Conservation (phyloP, 352 stramenopile species). For the Globisporangium sylvaticum region DNA sequence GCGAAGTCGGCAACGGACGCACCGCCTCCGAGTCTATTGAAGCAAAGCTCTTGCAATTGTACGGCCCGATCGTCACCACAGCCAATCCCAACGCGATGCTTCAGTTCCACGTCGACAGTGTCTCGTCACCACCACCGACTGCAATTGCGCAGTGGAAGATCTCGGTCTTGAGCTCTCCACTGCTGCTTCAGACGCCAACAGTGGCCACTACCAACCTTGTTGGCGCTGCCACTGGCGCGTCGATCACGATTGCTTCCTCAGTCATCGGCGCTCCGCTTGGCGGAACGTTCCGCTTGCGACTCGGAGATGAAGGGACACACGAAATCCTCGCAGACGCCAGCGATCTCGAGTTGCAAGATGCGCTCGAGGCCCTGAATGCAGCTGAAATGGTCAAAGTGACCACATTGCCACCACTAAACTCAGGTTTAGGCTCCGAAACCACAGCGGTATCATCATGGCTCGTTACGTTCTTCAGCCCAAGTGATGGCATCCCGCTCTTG, state of each 20-base stretch:
- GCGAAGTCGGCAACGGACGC: constrained; percentile 21
- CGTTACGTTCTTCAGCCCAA: constrained; percentile 38
- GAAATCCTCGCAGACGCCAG: constrained; percentile 2
- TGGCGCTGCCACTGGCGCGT: neutral
- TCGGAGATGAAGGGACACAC: constrained; percentile 21
- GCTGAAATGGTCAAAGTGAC: constrained; percentile 25
- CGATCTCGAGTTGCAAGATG: constrained; percentile 24
- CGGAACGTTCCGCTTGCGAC: constrained; percentile 26
- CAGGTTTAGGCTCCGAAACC: neutral
- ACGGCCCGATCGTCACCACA: constrained; percentile 1
- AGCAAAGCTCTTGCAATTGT: constrained; percentile 19
- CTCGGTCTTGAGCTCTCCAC: constrained; percentile 4
- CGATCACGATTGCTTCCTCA: neutral
- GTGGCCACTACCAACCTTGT: constrained; percentile 4
- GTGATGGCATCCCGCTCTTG: constrained; percentile 24
- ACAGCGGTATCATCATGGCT: constrained; percentile 19
- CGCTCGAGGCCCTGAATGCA: constrained; percentile 26
- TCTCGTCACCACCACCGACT: neutral
- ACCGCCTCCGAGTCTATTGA: constrained; percentile 29
- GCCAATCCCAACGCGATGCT: neutral
- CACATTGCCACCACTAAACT: neutral
- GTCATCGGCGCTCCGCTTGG: constrained; percentile 8
- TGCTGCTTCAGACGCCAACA: constrained; percentile 6
- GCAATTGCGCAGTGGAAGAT: constrained; percentile 12
- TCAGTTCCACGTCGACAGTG: constrained; percentile 23